These are phyloP conservation scores for Rubia peregrina DNA, from an alignment of 305 asterid genomes.

Conservation along the genomic window DNA sequence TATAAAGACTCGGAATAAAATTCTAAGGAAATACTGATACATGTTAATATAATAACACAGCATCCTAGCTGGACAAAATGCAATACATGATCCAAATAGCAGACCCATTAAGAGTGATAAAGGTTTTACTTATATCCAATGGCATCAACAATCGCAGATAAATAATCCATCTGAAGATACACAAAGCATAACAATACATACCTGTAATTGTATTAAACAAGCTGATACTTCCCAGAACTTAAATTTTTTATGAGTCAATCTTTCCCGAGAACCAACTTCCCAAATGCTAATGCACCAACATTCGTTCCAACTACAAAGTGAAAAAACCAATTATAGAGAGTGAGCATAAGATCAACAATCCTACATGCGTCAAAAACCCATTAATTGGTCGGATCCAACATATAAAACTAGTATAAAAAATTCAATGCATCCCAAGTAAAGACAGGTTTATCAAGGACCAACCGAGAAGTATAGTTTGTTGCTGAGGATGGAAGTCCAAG, in stretches of 20 bases:
- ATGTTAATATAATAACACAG: not conserved
- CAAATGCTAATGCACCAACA: constrained; percentile 95
- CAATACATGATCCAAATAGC: not conserved
- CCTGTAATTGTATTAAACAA: constrained; percentile 82
- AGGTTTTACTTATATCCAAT: not conserved
- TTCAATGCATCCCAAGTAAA: not conserved
- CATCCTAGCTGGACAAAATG: not conserved
- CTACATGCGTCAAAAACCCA: not conserved
- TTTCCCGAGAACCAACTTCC: constrained; percentile 88
- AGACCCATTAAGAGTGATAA: too few relatives aligned
- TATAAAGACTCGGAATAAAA: not conserved
- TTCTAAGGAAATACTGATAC: not conserved
- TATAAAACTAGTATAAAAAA: not conserved
- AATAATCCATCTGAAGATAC: not conserved
- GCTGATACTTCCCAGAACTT: constrained; percentile 83
- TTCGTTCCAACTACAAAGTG: constrained; percentile 79
- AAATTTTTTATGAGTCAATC: constrained; percentile 65
- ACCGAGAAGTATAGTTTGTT: constrained; percentile 94
- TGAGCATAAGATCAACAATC: not conserved
- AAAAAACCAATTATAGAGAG: not conserved
- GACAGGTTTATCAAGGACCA: constrained; percentile 14
- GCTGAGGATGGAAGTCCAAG: constrained; percentile 98
- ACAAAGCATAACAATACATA: constrained; percentile 10
- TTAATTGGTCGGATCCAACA: too few relatives aligned
- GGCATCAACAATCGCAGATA: not conserved